A percentile compares a stretch with the other conserved stretches of the same genome.
phyloP scores from a whole-genome alignment of 805 yeast genomes.

The Ogataea zsoltii region DNA sequence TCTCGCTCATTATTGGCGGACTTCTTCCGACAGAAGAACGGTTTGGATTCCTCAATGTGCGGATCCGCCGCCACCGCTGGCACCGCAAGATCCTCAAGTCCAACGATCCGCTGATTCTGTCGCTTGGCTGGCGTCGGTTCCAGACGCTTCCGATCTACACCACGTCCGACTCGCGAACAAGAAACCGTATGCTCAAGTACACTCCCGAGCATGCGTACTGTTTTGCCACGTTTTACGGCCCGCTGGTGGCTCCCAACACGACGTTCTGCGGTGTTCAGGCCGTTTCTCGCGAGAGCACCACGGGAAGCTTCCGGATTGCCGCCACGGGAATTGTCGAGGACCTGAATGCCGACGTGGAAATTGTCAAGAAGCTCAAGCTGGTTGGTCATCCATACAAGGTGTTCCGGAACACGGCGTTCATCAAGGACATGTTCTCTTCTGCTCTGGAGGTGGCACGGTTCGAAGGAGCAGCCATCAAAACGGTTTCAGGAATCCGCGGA shows the following conservation, averaged over 20 bases:
- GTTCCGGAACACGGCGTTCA: constrained; percentile 93
- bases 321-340: constrained; percentile 97
- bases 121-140: constrained; percentile 98
- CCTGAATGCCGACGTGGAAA: constrained; percentile 84
- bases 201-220: constrained; percentile 98
- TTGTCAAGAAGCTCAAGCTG: constrained; percentile 91
- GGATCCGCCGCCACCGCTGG: constrained; percentile 98
- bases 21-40: constrained; percentile 85
- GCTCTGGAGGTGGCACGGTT: constrained; percentile 94
- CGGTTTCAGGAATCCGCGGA: constrained; percentile 97
- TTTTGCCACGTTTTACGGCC: constrained; percentile 94
- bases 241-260: constrained; percentile 94
- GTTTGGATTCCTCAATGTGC: constrained; percentile 88
- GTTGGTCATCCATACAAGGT: constrained; percentile 95
- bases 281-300: constrained; percentile 79
- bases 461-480: constrained; percentile 96
- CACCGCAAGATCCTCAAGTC: constrained; percentile 93
- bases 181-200: constrained; percentile 96
- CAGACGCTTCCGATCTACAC: constrained; percentile 96
- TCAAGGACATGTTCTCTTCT: constrained; percentile 93
- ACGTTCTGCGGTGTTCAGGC: constrained; percentile 95
- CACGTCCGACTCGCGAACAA: constrained; percentile 94
- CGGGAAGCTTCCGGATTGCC: constrained; percentile 89
- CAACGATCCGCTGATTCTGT: constrained; percentile 90
- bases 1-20: constrained; percentile 89